These are phyloP conservation scores for Rhodomyrtus psidioides DNA, from an alignment of 441 rosid genomes.

Conservation along the genomic window DNA sequence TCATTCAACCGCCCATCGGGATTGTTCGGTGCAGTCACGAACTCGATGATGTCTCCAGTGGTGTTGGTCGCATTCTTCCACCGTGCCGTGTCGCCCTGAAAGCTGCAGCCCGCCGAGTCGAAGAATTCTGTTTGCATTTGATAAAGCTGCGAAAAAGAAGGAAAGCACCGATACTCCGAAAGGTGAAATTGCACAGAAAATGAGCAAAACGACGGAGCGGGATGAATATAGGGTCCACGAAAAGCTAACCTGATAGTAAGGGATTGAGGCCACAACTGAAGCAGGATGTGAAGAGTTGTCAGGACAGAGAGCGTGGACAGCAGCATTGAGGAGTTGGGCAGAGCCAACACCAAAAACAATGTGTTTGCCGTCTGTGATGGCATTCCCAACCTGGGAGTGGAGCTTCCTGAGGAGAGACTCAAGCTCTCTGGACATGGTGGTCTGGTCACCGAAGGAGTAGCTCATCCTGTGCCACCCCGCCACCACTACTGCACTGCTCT, in stretches of 20 bases:
- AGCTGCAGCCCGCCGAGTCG: conserved; percentile 13
- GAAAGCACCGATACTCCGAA: background rate
- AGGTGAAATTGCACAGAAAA: background rate
- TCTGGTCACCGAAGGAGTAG: conserved; percentile 13
- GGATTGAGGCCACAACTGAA: conserved; percentile 28
- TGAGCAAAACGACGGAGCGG: background rate
- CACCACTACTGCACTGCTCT: conserved; percentile 35
- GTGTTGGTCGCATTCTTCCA: conserved; percentile 9
- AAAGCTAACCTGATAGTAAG: conserved; percentile 14
- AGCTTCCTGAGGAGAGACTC: conserved; percentile 32
- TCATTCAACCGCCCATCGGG: conserved; percentile 46
- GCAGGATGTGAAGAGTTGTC: conserved; percentile 29
- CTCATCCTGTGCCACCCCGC: conserved; percentile 76
- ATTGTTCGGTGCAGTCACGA: conserved; percentile 69
- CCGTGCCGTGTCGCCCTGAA: conserved; percentile 10
- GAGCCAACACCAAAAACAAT: conserved; percentile 19
- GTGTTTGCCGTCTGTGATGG: conserved; percentile 22
- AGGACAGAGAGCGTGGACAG: conserved; percentile 37
- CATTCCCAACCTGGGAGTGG: conserved; percentile 49
- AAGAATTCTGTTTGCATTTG: conserved; percentile 16
- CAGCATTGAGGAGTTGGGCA: conserved; percentile 57
- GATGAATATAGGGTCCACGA: background rate
- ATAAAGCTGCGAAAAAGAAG: conserved; percentile 11
- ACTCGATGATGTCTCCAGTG: conserved; percentile 26
- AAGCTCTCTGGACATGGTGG: conserved; percentile 26